Evolutionary conservation across 495 filamentous ascomycete species (phyloP).

Genomic region (Cercophora newfieldiana): DNA sequence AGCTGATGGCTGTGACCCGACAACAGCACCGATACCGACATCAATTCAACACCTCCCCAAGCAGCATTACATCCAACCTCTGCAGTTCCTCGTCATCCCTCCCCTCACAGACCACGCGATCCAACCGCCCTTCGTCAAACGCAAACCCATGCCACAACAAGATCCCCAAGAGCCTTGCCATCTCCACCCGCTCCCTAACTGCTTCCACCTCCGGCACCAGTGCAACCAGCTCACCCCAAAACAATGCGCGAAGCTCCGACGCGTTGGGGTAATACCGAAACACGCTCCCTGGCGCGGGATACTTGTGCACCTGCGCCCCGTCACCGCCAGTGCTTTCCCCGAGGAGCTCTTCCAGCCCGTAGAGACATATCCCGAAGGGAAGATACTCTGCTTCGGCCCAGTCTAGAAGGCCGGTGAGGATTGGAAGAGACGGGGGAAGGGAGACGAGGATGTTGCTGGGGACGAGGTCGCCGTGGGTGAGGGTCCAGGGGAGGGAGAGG

Average conservation of each 20-base stretch:
- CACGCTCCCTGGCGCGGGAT: slow-evolving; percentile 16
- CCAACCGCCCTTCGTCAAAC: slow-evolving; percentile 52
- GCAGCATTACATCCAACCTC: slow-evolving; percentile 13
- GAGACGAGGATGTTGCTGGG: slow-evolving; percentile 56
- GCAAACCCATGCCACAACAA: slow-evolving; percentile 62
- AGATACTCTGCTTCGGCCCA: slow-evolving; percentile 62
- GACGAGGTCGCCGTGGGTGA: slow-evolving; percentile 60
- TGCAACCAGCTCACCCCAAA: slow-evolving; percentile 47
- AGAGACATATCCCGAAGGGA: slow-evolving; percentile 56
- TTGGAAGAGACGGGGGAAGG: background rate
- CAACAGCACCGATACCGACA: background rate
- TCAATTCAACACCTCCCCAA: background rate
- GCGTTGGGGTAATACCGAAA: slow-evolving; percentile 47
- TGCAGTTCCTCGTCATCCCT: slow-evolving; percentile 13
- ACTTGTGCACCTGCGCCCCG: slow-evolving; percentile 22
- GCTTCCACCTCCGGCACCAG: slow-evolving; percentile 38
- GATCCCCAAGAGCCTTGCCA: slow-evolving; percentile 52
- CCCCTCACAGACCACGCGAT: background rate
- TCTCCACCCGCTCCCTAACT: slow-evolving; percentile 31
- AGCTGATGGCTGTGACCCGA: no score
- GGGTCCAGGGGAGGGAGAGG: slow-evolving; percentile 27
- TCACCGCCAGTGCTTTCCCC: slow-evolving; percentile 33
- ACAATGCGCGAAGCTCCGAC: slow-evolving; percentile 40
- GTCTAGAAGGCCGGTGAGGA: slow-evolving; percentile 51
- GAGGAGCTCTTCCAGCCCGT: slow-evolving; percentile 57